A percentile compares a stretch with the other conserved stretches of the same genome.
Conservation (phyloP, 305 asterid species). For the Lippia alba region DNA sequence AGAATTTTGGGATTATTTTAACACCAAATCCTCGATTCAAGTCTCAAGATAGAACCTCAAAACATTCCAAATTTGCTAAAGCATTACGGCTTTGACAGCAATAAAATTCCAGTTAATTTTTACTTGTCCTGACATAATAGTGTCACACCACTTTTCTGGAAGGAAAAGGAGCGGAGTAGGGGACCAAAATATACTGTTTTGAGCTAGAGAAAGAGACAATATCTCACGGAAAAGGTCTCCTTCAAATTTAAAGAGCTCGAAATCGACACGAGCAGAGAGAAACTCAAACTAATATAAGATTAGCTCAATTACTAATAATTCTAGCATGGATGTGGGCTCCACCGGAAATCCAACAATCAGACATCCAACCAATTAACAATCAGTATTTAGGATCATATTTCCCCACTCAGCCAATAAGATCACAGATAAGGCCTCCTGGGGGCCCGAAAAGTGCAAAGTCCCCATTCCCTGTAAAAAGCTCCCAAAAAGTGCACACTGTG, state of each 20-base stretch:
- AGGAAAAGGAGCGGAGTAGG: constrained; percentile 30
- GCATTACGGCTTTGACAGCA: constrained; percentile 3
- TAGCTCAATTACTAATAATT: constrained; percentile 38
- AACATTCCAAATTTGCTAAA: constrained; percentile 2
- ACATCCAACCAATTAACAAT: constrained; percentile 56
- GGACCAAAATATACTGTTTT: constrained; percentile 45
- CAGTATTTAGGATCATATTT: constrained; percentile 47
- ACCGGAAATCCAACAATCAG: constrained; percentile 55
- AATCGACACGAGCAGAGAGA: constrained; percentile 1
- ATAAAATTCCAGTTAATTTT: background rate
- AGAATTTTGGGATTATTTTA: too few species aligned
- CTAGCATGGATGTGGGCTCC: constrained; percentile 41
- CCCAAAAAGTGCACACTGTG: constrained; percentile 54
- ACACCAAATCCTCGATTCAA: too few species aligned
- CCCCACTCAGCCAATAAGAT: constrained; percentile 51
- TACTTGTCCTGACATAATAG: too few species aligned
- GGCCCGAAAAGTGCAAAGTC: constrained; percentile 47
- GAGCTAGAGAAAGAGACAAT: constrained; percentile 23
- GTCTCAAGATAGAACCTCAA: background rate
- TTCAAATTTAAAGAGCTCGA: constrained; percentile 37
- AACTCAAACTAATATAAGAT: constrained; percentile 28
- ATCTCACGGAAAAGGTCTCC: constrained; percentile 47
- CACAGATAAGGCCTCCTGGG: constrained; percentile 56
- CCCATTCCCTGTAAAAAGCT: constrained; percentile 35
- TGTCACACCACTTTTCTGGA: constrained; percentile 23